A percentile compares a stretch with the other conserved stretches of the same genome.
Evolutionary conservation across 257 asterid species (phyloP).

Genomic region (Euphrasia confusa): DNA sequence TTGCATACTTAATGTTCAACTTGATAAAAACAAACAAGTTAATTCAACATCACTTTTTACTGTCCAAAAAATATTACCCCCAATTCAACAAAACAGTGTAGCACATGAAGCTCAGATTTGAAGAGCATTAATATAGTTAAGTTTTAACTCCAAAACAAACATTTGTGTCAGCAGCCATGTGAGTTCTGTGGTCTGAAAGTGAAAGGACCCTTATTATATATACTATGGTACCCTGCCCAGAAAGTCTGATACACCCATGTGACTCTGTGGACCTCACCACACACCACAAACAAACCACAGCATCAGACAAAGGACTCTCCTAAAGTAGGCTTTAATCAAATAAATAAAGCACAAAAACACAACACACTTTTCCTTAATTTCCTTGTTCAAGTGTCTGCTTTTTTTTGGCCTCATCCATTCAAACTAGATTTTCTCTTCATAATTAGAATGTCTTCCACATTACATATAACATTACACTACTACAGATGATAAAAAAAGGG

Average conservation of each 20-base stretch:
- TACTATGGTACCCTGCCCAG: conserved; percentile 23
- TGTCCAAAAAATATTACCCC: neutral
- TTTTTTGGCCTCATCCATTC: neutral
- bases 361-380: too few relatives aligned
- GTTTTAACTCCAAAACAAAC: too few relatives aligned
- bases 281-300: conserved; percentile 26
- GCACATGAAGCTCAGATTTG: conserved; percentile 29
- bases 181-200: conserved; percentile 39
- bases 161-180: conserved; percentile 32
- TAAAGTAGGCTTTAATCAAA: conserved; percentile 32
- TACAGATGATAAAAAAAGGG: neutral
- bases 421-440: too few relatives aligned
- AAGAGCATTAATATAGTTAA: conserved; percentile 8
- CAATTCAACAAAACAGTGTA: neutral
- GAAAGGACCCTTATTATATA: conserved; percentile 30
- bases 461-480: too few relatives aligned
- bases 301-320: conserved; percentile 38
- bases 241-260: conserved; percentile 40
- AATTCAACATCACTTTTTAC: neutral
- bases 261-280: conserved; percentile 37
- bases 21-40: neutral
- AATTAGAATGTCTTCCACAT: too few relatives aligned
- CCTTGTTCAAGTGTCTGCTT: too few relatives aligned
- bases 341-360: neutral
- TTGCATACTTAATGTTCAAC: too few relatives aligned